Percentiles rank a stretch among this genome's conserved stretches.
phyloP scores from a whole-genome alignment of 495 filamentous ascomycete species.

The Parachaetomium inaequale region DNA sequence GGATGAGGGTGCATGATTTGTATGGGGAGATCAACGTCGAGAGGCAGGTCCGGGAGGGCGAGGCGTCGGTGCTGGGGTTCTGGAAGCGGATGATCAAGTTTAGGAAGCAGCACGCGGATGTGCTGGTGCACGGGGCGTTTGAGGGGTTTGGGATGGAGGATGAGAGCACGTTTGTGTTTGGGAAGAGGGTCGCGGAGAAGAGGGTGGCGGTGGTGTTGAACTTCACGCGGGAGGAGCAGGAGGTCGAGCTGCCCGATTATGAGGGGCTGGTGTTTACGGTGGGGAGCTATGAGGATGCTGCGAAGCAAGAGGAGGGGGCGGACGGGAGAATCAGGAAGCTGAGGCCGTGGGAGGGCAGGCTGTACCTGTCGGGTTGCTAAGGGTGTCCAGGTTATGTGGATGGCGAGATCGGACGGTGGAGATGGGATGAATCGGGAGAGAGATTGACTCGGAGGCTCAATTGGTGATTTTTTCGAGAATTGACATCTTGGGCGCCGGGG shows the following conservation, averaged over 20 bases:
- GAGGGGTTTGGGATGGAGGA: constrained; percentile 37
- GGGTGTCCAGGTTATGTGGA: neutral
- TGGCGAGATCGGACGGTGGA: neutral
- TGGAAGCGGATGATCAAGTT: constrained; percentile 44
- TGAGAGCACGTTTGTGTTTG: constrained; percentile 44
- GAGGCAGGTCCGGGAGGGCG: constrained; percentile 38
- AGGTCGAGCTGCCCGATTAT: constrained; percentile 20
- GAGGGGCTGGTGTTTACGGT: constrained; percentile 23
- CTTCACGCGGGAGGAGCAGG: constrained; percentile 32
- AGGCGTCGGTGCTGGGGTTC: constrained; percentile 42
- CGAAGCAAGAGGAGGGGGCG: constrained; percentile 4
- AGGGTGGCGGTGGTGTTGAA: constrained; percentile 33
- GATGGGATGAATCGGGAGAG: neutral
- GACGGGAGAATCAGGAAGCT: constrained; percentile 15
- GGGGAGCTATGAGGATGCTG: constrained; percentile 27
- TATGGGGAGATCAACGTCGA: constrained; percentile 52
- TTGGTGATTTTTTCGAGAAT: neutral
- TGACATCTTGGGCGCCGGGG: neutral
- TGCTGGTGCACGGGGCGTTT: constrained; percentile 49
- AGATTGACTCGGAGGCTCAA: neutral
- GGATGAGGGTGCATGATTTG: constrained; percentile 58
- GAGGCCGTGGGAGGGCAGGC: constrained; percentile 31
- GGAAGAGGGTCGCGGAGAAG: constrained; percentile 30
- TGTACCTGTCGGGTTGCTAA: constrained; percentile 25
- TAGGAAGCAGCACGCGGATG: constrained; percentile 39